A percentile compares a stretch with the other conserved stretches of the same genome.
Evolutionary conservation across 768 basidiomycete species (phyloP).

Genomic region (Russula virescens): DNA sequence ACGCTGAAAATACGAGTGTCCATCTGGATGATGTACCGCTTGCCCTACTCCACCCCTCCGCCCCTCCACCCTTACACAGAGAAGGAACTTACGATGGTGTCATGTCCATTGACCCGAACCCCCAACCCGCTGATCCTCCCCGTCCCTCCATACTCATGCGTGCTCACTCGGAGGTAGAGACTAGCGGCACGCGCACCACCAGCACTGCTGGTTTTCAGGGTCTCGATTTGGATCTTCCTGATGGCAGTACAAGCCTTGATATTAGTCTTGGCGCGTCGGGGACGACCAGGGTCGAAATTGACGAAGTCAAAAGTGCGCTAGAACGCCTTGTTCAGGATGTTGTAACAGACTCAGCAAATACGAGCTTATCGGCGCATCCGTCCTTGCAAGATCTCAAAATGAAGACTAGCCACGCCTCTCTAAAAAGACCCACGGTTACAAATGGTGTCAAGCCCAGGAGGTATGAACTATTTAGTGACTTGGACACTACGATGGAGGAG

Average conservation of each 20-base stretch:
- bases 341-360: conserved; percentile 21
- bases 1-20: background rate
- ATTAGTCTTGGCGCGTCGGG: conserved; percentile 10
- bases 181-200: conserved; percentile 8
- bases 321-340: conserved; percentile 38
- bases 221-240: conserved; percentile 25
- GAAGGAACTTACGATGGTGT: conserved; percentile 32
- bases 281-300: conserved; percentile 27
- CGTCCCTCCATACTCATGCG: conserved; percentile 28
- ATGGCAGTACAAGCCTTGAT: conserved; percentile 8
- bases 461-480: conserved; percentile 29
- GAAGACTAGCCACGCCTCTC: conserved; percentile 21
- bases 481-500: conserved; percentile 33
- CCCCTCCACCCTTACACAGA: conserved; percentile 5
- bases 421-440: conserved; percentile 31
- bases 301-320: conserved; percentile 37
- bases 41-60: background rate
- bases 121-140: conserved; percentile 32
- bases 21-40: background rate
- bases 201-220: conserved; percentile 23
- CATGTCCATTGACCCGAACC: conserved; percentile 32
- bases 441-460: conserved; percentile 32
- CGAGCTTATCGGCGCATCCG: conserved; percentile 4
- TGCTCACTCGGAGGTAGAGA: conserved; percentile 26
- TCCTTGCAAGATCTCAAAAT: conserved; percentile 21